phyloP scores from a whole-genome alignment of 768 basidiomycete species.

The Erythrobasidium yunnanense region DNA sequence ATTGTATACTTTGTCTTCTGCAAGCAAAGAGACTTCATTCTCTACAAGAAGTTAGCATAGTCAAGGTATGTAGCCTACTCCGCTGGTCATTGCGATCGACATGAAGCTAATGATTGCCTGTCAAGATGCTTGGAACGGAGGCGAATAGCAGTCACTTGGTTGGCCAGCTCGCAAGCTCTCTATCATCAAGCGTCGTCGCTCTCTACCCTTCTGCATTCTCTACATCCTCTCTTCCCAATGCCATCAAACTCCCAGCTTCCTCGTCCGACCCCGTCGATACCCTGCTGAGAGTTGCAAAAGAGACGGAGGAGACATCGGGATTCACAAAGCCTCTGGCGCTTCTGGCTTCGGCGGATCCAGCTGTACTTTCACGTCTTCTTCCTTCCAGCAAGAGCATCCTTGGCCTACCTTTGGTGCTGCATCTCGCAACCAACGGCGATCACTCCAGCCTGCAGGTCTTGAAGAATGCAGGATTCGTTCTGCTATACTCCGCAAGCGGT shows the following conservation, averaged over 20 bases:
- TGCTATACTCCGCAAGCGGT: slow-evolving; percentile 62
- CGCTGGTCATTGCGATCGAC: too few species aligned
- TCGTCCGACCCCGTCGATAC: slow-evolving; percentile 24
- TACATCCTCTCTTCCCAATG: neutral
- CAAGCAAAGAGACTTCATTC: neutral
- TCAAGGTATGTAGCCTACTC: too few species aligned
- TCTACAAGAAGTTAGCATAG: too few species aligned
- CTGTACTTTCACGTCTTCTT: slow-evolving; percentile 18
- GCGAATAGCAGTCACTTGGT: neutral
- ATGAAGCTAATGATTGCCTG: too few species aligned
- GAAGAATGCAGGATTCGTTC: slow-evolving; percentile 66
- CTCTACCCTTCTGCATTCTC: neutral
- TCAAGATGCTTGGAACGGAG: neutral
- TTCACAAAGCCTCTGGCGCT: neutral
- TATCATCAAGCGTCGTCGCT: neutral
- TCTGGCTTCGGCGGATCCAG: slow-evolving; percentile 4
- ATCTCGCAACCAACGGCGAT: slow-evolving; percentile 55
- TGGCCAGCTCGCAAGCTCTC: neutral
- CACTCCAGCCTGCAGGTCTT: slow-evolving; percentile 66
- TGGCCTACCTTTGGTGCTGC: slow-evolving; percentile 56
- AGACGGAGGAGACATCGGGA: neutral
- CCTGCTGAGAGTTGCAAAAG: slow-evolving; percentile 11
- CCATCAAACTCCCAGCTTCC: slow-evolving; percentile 4
- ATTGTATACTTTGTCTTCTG: neutral
- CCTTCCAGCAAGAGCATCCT: slow-evolving; percentile 49